Evolutionary conservation across 1,284 basidiomycete species (phyloP).

Genomic region (Puccinia horiana): DNA sequence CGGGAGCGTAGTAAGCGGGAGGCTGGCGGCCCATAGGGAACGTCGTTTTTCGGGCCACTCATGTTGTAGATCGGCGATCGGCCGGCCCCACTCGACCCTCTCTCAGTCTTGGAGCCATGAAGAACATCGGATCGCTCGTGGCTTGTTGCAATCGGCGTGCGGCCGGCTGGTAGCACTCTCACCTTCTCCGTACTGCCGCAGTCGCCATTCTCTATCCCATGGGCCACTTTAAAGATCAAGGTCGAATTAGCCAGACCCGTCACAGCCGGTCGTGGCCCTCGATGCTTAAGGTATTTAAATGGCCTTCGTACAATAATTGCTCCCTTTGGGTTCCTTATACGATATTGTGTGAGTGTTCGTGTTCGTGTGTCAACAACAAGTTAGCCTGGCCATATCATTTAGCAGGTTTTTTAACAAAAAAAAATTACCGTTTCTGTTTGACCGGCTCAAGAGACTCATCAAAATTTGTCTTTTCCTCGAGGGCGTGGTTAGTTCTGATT

Average conservation of each 20-base stretch:
- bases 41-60: neutral
- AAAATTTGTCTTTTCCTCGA: neutral
- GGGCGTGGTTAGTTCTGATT: neutral
- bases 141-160: neutral
- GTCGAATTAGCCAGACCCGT: neutral
- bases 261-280: constrained; percentile 25
- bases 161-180: neutral
- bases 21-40: neutral
- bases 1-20: constrained; percentile 40
- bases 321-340: neutral
- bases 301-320: constrained; percentile 13
- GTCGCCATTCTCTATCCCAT: neutral
- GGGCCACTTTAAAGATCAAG: neutral
- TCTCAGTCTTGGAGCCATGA: neutral
- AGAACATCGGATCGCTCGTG: neutral
- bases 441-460: neutral
- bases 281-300: constrained; percentile 40
- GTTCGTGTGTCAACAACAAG: neutral
- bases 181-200: neutral
- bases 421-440: neutral
- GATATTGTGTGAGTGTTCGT: neutral
- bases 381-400: neutral
- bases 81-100: neutral
- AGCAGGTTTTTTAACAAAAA: neutral
- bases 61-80: neutral